A percentile compares a stretch with the other conserved stretches of the same genome.
Evolutionary conservation across 1,284 basidiomycete genomes (phyloP).

Genomic region (Ustanciosporium gigantosporum): DNA sequence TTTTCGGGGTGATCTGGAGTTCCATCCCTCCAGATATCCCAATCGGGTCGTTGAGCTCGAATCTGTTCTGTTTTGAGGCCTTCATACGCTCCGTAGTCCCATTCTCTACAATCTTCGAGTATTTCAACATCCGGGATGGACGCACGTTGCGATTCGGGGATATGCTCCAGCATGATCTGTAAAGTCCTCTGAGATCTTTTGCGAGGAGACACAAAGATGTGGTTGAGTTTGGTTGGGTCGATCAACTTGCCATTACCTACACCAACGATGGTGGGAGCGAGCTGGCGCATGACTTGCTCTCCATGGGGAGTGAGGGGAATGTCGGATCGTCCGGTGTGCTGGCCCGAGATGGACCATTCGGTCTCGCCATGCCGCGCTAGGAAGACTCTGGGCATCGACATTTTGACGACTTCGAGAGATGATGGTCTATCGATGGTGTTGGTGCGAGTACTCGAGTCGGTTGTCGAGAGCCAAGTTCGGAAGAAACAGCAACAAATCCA

Average conservation of each 20-base stretch:
- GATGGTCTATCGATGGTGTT: no score
- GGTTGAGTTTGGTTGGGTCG: slow-evolving; percentile 43
- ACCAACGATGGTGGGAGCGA: slow-evolving; percentile 51
- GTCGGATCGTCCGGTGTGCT: slow-evolving; percentile 58
- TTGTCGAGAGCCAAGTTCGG: no score
- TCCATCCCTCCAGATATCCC: slow-evolving; percentile 58
- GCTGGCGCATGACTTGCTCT: slow-evolving; percentile 45
- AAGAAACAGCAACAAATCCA: no score
- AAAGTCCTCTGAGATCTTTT: slow-evolving; percentile 47
- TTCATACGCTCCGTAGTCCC: slow-evolving; percentile 60
- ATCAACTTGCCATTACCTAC: slow-evolving; percentile 44
- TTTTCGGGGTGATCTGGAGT: slow-evolving; percentile 47
- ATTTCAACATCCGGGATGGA: slow-evolving; percentile 36
- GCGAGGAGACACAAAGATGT: slow-evolving; percentile 52
- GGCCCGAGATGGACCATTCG: slow-evolving; percentile 57
- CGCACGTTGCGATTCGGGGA: slow-evolving; percentile 18
- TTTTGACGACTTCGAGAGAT: no score
- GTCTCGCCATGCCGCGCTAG: slow-evolving; percentile 59
- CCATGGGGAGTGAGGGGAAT: slow-evolving; percentile 54
- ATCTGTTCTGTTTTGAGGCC: slow-evolving; percentile 56
- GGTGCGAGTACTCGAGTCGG: no score
- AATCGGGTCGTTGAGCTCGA: slow-evolving; percentile 40
- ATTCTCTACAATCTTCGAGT: slow-evolving; percentile 53
- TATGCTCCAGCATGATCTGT: slow-evolving; percentile 46
- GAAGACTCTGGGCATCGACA: slow-evolving; percentile 56